Percentiles rank a stretch among this genome's conserved stretches.
phyloP scores from a whole-genome alignment of 768 basidiomycete species.

The Russula foetens region DNA sequence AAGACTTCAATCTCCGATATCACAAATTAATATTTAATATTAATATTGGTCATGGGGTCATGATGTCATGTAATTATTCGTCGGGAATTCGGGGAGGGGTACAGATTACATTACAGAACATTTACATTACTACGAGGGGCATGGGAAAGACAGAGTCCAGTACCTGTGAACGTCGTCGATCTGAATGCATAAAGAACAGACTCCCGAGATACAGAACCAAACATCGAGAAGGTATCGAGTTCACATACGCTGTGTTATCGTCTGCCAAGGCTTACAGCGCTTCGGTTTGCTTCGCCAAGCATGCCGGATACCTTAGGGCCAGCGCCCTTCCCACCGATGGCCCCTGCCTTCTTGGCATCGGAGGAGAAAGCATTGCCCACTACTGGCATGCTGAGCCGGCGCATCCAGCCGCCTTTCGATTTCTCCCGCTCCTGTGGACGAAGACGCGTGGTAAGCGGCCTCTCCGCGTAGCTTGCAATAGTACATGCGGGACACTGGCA shows the following conservation, averaged over 20 bases:
- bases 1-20: constrained; percentile 1
- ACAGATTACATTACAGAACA: no score
- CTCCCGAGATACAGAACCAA: neutral
- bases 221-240: neutral
- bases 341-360: constrained; percentile 40
- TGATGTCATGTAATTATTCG: no score
- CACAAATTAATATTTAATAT: neutral
- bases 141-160: neutral
- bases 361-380: constrained; percentile 47
- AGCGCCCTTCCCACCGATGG: neutral
- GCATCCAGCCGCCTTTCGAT: constrained; percentile 66
- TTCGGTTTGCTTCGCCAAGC: constrained; percentile 11
- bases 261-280: constrained; percentile 8
- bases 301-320: neutral
- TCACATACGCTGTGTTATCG: neutral
- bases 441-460: constrained; percentile 32
- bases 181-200: neutral
- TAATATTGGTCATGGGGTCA: neutral
- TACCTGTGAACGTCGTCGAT: neutral
- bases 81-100: no score
- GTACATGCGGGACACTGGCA: constrained; percentile 65
- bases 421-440: constrained; percentile 42
- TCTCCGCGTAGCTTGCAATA: constrained; percentile 40
- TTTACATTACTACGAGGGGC: neutral
- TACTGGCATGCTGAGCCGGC: constrained; percentile 68